Percentiles rank a stretch among this genome's conserved stretches.
phyloP scores from a whole-genome alignment of 2,329 filamentous ascomycete genomes.

The Pseudocercospora ulei region DNA sequence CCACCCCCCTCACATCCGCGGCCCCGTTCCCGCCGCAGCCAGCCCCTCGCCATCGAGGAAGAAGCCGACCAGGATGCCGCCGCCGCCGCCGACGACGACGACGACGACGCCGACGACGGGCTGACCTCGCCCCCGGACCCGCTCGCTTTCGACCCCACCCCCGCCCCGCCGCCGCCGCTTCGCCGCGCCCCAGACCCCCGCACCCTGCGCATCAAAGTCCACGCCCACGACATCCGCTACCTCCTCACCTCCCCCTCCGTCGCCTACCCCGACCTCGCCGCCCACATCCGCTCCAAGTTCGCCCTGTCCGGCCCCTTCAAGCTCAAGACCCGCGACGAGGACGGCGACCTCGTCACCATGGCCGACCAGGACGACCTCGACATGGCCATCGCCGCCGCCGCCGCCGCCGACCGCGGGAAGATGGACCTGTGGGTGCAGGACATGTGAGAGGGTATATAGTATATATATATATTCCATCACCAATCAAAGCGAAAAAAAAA shows the following conservation, averaged over 20 bases:
- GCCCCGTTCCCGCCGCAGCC: conserved; percentile 34
- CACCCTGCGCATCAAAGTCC: conserved; percentile 82
- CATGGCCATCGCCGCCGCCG: conserved; percentile 57
- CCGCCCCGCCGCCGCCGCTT: conserved; percentile 25
- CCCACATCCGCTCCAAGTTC: conserved; percentile 79
- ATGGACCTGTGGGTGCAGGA: conserved; percentile 60
- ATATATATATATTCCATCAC: no score
- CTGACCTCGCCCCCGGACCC: conserved; percentile 20
- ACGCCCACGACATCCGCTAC: conserved; percentile 81
- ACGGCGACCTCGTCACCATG: conserved; percentile 93
- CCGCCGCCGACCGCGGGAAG: conserved; percentile 74
- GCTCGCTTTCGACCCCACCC: conserved; percentile 52
- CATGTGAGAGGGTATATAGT: conserved; percentile 17
- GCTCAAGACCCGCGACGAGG: conserved; percentile 80
- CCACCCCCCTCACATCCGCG: conserved; percentile 23
- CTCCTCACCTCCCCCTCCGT: conserved; percentile 70
- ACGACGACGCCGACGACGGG: conserved; percentile 49
- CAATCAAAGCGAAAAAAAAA: no score
- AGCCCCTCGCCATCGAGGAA: conserved; percentile 64
- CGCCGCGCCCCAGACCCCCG: conserved; percentile 52
- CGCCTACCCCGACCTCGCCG: conserved; percentile 66
- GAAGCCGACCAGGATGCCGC: conserved; percentile 61
- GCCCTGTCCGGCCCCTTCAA: conserved; percentile 64
- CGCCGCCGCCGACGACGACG: no score
- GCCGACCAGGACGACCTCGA: conserved; percentile 93